A percentile compares a stretch with the other conserved stretches of the same genome.
Conservation (phyloP, 257 asterid species). For the Datura wrightii region DNA sequence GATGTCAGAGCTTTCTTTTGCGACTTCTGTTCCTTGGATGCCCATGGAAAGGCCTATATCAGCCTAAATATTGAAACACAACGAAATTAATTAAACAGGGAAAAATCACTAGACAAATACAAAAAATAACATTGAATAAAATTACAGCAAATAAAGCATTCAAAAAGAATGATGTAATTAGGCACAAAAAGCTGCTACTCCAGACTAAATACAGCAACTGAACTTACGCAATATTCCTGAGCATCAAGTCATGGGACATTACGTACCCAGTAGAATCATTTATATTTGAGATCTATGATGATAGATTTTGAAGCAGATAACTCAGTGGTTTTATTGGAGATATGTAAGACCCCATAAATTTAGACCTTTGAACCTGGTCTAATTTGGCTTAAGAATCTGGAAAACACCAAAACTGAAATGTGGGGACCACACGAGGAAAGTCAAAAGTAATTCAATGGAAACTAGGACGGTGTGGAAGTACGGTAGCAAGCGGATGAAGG, state of each 20-base stretch:
- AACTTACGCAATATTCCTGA: neutral
- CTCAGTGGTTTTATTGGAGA: neutral
- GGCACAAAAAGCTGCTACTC: neutral
- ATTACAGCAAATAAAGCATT: neutral
- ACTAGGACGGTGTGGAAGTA: neutral
- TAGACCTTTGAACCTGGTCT: neutral
- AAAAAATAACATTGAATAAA: neutral
- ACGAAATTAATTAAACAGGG: constrained; percentile 26
- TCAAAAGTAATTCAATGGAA: neutral
- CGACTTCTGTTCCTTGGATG: constrained; percentile 97
- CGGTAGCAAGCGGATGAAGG: neutral
- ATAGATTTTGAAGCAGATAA: neutral
- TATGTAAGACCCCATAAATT: neutral
- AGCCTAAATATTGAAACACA: constrained; percentile 58
- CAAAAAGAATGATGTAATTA: neutral
- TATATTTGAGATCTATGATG: neutral
- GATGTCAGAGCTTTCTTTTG: constrained; percentile 98
- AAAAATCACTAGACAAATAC: constrained; percentile 18
- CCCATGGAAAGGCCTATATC: constrained; percentile 99
- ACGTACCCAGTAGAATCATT: neutral
- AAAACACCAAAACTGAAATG: neutral
- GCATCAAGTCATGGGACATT: constrained; percentile 29
- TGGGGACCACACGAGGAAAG: neutral
- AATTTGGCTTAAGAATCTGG: neutral
- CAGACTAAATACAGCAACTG: constrained; percentile 14